Conservation (phyloP, 371 early-diverging fungal species). For the Apophysomyces sp. region DNA sequence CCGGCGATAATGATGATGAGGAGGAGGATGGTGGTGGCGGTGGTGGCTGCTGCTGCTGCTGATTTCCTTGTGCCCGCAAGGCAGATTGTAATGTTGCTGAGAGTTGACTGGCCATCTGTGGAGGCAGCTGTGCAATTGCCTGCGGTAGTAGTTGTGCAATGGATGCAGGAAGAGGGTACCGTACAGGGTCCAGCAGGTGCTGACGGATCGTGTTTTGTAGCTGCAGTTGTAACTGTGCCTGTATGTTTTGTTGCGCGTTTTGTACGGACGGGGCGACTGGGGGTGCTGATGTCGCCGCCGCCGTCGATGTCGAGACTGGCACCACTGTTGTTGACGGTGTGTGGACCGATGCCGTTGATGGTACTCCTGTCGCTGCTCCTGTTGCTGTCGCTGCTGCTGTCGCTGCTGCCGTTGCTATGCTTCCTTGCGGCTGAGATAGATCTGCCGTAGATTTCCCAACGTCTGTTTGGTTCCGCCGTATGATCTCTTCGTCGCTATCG, state of each 20-base stretch:
- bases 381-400: neutral
- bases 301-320: neutral
- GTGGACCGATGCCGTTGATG: neutral
- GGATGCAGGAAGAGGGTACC: slow-evolving; percentile 43
- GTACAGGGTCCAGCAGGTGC: slow-evolving; percentile 43
- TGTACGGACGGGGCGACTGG: neutral
- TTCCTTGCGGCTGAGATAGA: neutral
- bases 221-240: slow-evolving; percentile 31
- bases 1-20: too few relatives aligned
- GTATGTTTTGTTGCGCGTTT: slow-evolving; percentile 12
- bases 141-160: slow-evolving; percentile 44
- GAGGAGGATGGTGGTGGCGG: too few relatives aligned
- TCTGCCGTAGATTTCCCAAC: neutral
- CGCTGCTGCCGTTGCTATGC: neutral
- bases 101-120: slow-evolving; percentile 42
- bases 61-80: slow-evolving; percentile 19
- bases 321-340: slow-evolving; percentile 2
- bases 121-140: slow-evolving; percentile 47
- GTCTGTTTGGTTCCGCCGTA: neutral
- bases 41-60: neutral
- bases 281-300: slow-evolving; percentile 1
- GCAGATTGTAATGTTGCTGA: slow-evolving; percentile 36
- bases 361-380: slow-evolving; percentile 2
- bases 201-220: slow-evolving; percentile 47
- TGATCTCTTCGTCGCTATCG: slow-evolving; percentile 11